Evolutionary conservation across 805 yeast species (phyloP).

Genomic region (Debaryomyces hansenii): DNA sequence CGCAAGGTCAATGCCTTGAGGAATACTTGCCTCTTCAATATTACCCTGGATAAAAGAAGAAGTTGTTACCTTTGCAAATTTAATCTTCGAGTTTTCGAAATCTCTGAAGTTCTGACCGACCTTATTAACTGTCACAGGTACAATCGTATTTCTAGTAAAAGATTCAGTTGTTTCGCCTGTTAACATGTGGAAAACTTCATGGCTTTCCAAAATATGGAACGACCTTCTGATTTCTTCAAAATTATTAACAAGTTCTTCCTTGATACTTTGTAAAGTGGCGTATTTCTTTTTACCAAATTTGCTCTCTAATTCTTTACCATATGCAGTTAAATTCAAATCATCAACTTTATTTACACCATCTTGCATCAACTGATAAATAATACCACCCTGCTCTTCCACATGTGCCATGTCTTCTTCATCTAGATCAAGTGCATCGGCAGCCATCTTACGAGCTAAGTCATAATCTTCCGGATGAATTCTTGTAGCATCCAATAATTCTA

Average conservation of each 20-base stretch:
- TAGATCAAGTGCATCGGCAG: conserved; percentile 94
- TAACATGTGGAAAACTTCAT: conserved; percentile 81
- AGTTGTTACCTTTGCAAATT: conserved; percentile 40
- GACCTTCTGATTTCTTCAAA: conserved; percentile 82
- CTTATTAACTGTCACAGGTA: conserved; percentile 72
- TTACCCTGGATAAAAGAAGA: conserved; percentile 43
- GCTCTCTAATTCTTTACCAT: conserved; percentile 82
- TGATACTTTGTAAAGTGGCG: conserved; percentile 78
- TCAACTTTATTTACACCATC: conserved; percentile 76
- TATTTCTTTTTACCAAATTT: conserved; percentile 72
- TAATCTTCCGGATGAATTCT: conserved; percentile 98
- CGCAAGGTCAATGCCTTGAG: conserved; percentile 42
- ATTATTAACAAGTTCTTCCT: conserved; percentile 83
- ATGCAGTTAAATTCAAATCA: conserved; percentile 85
- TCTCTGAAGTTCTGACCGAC: conserved; percentile 65
- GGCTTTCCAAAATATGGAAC: conserved; percentile 61
- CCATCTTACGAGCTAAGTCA: conserved; percentile 94
- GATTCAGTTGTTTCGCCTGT: conserved; percentile 82
- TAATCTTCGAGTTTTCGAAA: conserved; percentile 45
- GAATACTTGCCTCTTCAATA: conserved; percentile 46
- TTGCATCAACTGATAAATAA: conserved; percentile 68
- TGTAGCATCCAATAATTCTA: conserved; percentile 88
- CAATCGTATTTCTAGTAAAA: conserved; percentile 65
- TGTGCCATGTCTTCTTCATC: conserved; percentile 91
- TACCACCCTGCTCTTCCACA: conserved; percentile 77